Evolutionary conservation across 1,139 yeast species (phyloP).

Genomic region (Taphrina communis): DNA sequence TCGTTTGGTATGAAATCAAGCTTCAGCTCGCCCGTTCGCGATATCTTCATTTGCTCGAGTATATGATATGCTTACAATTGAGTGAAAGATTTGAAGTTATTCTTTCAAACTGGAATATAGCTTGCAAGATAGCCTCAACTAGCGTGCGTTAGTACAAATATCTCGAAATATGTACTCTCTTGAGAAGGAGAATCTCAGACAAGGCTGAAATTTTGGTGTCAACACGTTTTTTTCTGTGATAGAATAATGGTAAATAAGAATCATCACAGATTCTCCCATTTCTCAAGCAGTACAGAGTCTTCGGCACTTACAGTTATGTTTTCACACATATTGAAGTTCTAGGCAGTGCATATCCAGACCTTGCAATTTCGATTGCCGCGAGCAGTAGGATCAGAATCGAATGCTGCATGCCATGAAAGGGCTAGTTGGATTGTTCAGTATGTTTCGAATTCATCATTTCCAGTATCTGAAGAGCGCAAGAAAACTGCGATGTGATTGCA

Average conservation of each 20-base stretch:
- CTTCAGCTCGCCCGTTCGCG: constrained; percentile 43
- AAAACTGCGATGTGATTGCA: neutral
- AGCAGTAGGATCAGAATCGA: constrained; percentile 31
- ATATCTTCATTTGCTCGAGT: constrained; percentile 34
- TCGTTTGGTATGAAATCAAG: constrained; percentile 31
- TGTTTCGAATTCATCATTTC: constrained; percentile 31
- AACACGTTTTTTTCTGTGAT: constrained; percentile 32
- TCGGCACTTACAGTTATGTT: neutral
- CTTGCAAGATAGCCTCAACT: neutral
- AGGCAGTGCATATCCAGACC: neutral
- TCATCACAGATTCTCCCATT: constrained; percentile 29
- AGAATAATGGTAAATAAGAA: constrained; percentile 38
- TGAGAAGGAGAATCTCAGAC: constrained; percentile 25
- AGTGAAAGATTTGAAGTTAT: too few species aligned
- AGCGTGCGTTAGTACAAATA: neutral
- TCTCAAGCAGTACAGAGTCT: neutral
- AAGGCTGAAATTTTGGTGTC: constrained; percentile 42
- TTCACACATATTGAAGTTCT: too few species aligned
- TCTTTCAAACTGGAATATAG: neutral
- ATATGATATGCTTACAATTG: too few species aligned
- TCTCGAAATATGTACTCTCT: neutral
- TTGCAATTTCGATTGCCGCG: neutral
- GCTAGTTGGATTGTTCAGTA: constrained; percentile 38
- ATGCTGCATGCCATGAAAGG: constrained; percentile 21
- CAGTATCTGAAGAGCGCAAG: neutral